These are phyloP conservation scores for Metschnikowia picachoensis DNA, from an alignment of 805 yeast genomes.

Conservation along the genomic window DNA sequence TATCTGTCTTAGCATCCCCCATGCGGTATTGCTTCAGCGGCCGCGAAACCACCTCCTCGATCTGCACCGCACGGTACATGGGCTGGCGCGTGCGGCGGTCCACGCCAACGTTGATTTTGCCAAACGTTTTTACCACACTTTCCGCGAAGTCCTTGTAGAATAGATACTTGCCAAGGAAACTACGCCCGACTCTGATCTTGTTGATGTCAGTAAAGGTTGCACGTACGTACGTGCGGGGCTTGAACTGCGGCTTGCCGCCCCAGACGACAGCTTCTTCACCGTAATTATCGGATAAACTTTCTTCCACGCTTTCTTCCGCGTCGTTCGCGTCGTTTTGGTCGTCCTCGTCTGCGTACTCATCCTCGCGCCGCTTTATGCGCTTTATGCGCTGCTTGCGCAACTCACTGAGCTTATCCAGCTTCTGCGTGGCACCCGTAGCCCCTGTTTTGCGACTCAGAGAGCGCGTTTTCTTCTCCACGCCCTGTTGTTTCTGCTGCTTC, in stretches of 20 bases:
- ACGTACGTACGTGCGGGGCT: slow-evolving; percentile 30
- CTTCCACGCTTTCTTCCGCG: slow-evolving; percentile 31
- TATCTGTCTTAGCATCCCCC: slow-evolving; percentile 42
- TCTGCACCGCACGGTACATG: slow-evolving; percentile 78
- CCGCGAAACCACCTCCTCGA: slow-evolving; percentile 55
- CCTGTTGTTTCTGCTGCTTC: slow-evolving; percentile 42
- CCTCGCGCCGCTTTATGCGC: slow-evolving; percentile 40
- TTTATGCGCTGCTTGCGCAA: slow-evolving; percentile 73
- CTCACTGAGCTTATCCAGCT: slow-evolving; percentile 60
- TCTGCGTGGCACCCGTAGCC: slow-evolving; percentile 25
- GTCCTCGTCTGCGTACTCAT: slow-evolving; percentile 21
- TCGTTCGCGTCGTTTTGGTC: slow-evolving; percentile 26
- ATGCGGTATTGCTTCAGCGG: slow-evolving; percentile 42
- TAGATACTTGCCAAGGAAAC: slow-evolving; percentile 68
- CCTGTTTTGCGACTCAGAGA: slow-evolving; percentile 30
- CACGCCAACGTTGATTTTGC: slow-evolving; percentile 76
- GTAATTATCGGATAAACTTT: slow-evolving; percentile 35
- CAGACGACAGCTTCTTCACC: slow-evolving; percentile 32
- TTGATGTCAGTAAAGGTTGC: slow-evolving; percentile 66
- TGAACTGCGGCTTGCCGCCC: slow-evolving; percentile 27
- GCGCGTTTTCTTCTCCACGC: slow-evolving; percentile 31
- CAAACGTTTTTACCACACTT: slow-evolving; percentile 68
- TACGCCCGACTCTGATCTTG: slow-evolving; percentile 70
- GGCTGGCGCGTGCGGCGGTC: slow-evolving; percentile 59
- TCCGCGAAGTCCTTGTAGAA: slow-evolving; percentile 79